Percentiles rank a stretch among this genome's conserved stretches.
Evolutionary conservation across 2,329 filamentous ascomycete species (phyloP).

Genomic region (Apiospora rasikravindrae): DNA sequence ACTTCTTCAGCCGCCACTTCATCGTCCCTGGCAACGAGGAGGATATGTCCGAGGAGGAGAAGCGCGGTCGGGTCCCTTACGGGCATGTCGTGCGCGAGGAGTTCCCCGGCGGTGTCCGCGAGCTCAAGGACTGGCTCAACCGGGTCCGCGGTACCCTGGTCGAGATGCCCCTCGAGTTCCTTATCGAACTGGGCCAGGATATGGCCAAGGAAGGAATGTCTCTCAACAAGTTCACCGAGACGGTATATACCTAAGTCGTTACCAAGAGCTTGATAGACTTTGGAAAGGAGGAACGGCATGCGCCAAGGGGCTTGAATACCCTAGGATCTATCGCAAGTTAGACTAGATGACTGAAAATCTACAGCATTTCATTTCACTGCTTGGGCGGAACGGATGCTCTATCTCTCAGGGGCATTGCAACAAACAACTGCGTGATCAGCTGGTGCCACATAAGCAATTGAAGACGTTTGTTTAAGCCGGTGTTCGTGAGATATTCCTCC

Average conservation of each 20-base stretch:
- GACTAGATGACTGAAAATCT: neutral
- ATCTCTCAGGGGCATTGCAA: neutral
- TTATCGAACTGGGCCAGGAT: constrained; percentile 75
- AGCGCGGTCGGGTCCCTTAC: constrained; percentile 65
- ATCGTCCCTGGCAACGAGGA: constrained; percentile 54
- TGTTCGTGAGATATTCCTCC: neutral
- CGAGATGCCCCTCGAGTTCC: constrained; percentile 90
- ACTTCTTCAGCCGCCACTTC: constrained; percentile 73
- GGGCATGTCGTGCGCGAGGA: constrained; percentile 86
- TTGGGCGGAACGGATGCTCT: neutral
- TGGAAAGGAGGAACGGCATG: neutral
- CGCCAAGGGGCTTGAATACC: neutral
- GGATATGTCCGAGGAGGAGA: constrained; percentile 49
- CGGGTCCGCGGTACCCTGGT: constrained; percentile 74
- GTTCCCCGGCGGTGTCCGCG: constrained; percentile 73
- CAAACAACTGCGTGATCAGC: neutral
- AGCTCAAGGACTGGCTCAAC: constrained; percentile 73
- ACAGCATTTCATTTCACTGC: neutral
- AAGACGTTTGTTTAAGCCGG: neutral
- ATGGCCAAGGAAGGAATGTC: constrained; percentile 82
- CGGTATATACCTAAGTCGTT: constrained; percentile 66
- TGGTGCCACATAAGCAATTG: neutral
- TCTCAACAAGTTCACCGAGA: constrained; percentile 73
- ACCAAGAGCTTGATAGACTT: neutral
- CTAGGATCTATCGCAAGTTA: neutral